Conservation (phyloP, 2,329 filamentous ascomycete genomes). For the Colletotrichum chrysophilum region DNA sequence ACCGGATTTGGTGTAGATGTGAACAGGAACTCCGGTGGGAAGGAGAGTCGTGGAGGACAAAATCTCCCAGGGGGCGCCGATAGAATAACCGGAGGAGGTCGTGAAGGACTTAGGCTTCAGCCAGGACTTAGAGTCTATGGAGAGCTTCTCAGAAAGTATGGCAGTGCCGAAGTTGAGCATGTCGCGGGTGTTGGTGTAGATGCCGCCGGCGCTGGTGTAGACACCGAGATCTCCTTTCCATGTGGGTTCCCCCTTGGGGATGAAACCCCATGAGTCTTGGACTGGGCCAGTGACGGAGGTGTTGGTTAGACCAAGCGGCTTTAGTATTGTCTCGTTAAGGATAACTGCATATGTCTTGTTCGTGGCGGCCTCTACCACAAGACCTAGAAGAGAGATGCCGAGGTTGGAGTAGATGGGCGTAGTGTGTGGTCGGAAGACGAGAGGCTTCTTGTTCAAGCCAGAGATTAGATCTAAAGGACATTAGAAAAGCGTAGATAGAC, state of each 20-base stretch:
- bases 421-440: conserved; percentile 21
- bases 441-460: conserved; percentile 15
- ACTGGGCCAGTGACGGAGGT: conserved; percentile 42
- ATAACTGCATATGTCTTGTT: conserved; percentile 26
- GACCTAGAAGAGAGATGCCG: conserved; percentile 25
- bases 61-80: conserved; percentile 42
- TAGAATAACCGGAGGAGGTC: conserved; percentile 37
- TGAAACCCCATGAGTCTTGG: conserved; percentile 32
- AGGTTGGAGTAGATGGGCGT: conserved; percentile 27
- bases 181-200: conserved; percentile 48
- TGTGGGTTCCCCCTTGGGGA: conserved; percentile 37
- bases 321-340: conserved; percentile 42
- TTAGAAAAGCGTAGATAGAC: background rate
- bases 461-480: conserved; percentile 22
- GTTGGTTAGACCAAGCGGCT: conserved; percentile 44
- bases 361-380: conserved; percentile 26
- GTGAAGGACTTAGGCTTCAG: conserved; percentile 49
- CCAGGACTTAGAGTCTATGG: conserved; percentile 48
- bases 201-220: conserved; percentile 44
- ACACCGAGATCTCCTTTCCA: conserved; percentile 41
- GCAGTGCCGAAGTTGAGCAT: conserved; percentile 44
- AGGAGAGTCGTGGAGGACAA: conserved; percentile 34
- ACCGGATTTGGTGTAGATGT: conserved; percentile 38
- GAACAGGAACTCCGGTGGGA: conserved; percentile 31
- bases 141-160: conserved; percentile 45